Percentiles rank a stretch among this genome's conserved stretches.
Evolutionary conservation across 305 asterid species (phyloP).

Genomic region (Ilex paraguariensis): DNA sequence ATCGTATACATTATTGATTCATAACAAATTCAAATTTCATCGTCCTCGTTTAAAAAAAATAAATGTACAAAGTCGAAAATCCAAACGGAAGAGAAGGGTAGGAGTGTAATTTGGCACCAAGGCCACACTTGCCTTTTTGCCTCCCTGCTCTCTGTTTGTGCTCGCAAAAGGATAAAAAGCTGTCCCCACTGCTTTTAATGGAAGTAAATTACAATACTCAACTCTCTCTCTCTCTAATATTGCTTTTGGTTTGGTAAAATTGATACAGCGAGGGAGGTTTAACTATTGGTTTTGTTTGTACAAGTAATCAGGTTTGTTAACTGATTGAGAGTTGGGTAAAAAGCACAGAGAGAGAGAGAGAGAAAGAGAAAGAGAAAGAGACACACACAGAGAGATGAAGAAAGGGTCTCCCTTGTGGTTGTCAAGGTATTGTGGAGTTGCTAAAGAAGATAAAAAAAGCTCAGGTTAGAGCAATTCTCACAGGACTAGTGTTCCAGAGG

Average conservation of each 20-base stretch:
- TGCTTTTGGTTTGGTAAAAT: too few species aligned
- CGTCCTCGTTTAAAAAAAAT: too few species aligned
- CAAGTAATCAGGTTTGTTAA: conserved; percentile 24
- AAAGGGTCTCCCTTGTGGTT: conserved; percentile 36
- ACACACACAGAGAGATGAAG: too few species aligned
- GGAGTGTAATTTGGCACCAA: conserved; percentile 16
- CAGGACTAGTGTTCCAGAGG: conserved; percentile 6
- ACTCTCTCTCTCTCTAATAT: too few species aligned
- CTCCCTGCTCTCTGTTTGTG: conserved; percentile 29
- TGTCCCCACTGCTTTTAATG: conserved; percentile 42
- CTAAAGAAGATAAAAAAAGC: conserved; percentile 9
- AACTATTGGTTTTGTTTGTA: conserved; percentile 6
- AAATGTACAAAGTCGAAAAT: too few species aligned
- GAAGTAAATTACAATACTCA: background rate
- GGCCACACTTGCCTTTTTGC: conserved; percentile 15
- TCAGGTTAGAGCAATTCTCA: conserved; percentile 1
- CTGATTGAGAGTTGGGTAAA: conserved; percentile 4
- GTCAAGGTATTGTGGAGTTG: conserved; percentile 23
- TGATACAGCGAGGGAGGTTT: too few species aligned
- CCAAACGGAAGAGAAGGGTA: conserved; percentile 15
- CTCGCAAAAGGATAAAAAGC: conserved; percentile 28
- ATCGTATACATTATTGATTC: too few species aligned
- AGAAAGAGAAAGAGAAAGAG: too few species aligned
- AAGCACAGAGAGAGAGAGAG: conserved; percentile 15
- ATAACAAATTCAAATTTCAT: too few species aligned